phyloP scores from a whole-genome alignment of 192 early-diverging fungal genomes.

The Spinellus fusiger region DNA sequence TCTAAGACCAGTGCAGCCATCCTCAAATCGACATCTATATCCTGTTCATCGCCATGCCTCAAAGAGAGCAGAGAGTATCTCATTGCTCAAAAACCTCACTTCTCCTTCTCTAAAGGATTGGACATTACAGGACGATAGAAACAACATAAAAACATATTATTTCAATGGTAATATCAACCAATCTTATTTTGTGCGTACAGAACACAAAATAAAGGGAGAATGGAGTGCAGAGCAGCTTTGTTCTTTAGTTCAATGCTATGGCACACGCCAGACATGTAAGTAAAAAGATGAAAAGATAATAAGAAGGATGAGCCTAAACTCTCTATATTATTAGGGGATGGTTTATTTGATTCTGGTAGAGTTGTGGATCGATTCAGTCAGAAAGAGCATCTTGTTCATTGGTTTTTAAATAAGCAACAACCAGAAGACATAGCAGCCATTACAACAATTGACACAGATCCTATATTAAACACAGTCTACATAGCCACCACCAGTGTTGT shows the following conservation, averaged over 20 bases:
- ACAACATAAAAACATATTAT: conserved; percentile 37
- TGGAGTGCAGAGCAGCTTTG: conserved; percentile 51
- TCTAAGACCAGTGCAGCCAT: neutral
- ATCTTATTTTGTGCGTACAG: conserved; percentile 39
- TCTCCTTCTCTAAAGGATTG: conserved; percentile 35
- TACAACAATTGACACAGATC: conserved; percentile 45
- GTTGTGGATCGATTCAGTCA: conserved; percentile 43
- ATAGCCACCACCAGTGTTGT: conserved; percentile 42
- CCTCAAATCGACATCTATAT: neutral
- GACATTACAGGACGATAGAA: conserved; percentile 30
- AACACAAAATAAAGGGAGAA: conserved; percentile 38
- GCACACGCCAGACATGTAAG: conserved; percentile 41
- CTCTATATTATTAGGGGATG: conserved; percentile 32
- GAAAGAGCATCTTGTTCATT: conserved; percentile 41
- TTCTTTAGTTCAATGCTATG: conserved; percentile 39
- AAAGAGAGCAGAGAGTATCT: conserved; percentile 10
- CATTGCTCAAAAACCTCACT: conserved; percentile 34
- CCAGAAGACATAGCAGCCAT: conserved; percentile 37
- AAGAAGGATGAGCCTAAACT: neutral
- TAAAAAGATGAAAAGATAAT: neutral
- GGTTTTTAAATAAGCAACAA: conserved; percentile 26
- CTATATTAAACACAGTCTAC: conserved; percentile 34
- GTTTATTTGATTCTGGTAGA: conserved; percentile 39
- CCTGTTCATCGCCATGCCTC: conserved; percentile 14
- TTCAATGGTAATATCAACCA: conserved; percentile 18